Evolutionary conservation across 2,329 filamentous ascomycete species (phyloP).

Genomic region (Neopestalotiopsis rosae): DNA sequence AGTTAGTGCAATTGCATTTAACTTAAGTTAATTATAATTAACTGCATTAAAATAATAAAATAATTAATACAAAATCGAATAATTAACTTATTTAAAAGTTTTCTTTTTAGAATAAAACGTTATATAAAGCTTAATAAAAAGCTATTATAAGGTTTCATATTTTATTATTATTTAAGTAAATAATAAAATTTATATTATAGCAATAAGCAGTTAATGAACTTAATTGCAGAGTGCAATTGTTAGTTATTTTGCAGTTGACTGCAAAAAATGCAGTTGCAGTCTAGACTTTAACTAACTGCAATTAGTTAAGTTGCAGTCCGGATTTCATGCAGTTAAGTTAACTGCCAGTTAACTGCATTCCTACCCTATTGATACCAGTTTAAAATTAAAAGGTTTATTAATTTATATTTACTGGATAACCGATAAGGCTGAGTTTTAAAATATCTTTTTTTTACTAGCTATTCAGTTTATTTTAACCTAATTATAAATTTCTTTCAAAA

Average conservation of each 20-base stretch:
- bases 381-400: slow-evolving; percentile 2
- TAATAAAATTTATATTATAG: neutral
- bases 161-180: neutral
- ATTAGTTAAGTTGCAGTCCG: no score
- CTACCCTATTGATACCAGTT: neutral
- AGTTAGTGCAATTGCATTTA: no score
- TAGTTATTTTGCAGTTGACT: neutral
- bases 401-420: neutral
- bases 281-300: no score
- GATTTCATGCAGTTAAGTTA: no score
- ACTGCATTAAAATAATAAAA: neutral
- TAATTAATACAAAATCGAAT: neutral
- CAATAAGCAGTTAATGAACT: neutral
- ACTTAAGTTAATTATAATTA: no score
- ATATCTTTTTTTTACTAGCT: slow-evolving; percentile 3
- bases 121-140: no score
- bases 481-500: neutral
- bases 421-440: neutral
- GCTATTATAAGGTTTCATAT: no score
- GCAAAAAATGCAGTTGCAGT: no score
- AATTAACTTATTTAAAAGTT: neutral
- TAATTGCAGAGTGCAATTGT: neutral
- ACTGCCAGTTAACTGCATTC: no score
- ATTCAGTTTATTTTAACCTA: slow-evolving; percentile 7
- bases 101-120: neutral